Evolutionary conservation across 108 stramenopile species (phyloP).

Genomic region (Skeletonema marinoi): DNA sequence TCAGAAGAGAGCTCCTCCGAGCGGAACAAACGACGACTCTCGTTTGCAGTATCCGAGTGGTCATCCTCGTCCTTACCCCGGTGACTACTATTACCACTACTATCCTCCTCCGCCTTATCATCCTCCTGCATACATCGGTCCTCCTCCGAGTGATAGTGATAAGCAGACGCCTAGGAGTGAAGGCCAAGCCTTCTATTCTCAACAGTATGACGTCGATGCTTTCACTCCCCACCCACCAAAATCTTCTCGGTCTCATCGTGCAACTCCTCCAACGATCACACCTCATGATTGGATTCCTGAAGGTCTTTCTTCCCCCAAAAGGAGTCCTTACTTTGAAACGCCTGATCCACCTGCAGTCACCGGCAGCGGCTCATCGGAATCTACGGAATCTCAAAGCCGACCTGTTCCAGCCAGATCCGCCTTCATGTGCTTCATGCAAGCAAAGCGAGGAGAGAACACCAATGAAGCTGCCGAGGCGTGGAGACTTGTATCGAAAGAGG

Average conservation of each 20-base stretch:
- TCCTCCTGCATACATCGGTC: neutral
- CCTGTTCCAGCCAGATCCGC: conserved; percentile 40
- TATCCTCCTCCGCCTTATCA: neutral
- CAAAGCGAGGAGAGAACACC: conserved; percentile 21
- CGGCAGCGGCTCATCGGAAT: conserved; percentile 14
- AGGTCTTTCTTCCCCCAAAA: neutral
- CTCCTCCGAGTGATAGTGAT: neutral
- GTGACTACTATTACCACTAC: neutral
- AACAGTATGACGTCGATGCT: neutral
- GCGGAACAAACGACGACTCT: neutral
- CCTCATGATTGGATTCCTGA: neutral
- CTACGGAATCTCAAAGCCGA: conserved; percentile 18
- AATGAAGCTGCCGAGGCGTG: conserved; percentile 40
- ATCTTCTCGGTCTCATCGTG: neutral
- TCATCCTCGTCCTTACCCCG: neutral
- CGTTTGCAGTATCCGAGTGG: neutral
- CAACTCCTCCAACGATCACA: neutral
- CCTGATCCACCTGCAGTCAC: conserved; percentile 19
- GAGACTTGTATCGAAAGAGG: conserved; percentile 22
- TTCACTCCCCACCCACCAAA: neutral
- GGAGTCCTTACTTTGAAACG: conserved; percentile 19
- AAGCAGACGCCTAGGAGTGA: neutral
- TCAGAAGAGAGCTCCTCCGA: too few species aligned
- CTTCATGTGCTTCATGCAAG: conserved; percentile 41
- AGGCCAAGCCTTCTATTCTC: neutral